These are phyloP conservation scores for Cladophialophora psammophila DNA, from an alignment of 2,329 filamentous ascomycete genomes.

Conservation along the genomic window DNA sequence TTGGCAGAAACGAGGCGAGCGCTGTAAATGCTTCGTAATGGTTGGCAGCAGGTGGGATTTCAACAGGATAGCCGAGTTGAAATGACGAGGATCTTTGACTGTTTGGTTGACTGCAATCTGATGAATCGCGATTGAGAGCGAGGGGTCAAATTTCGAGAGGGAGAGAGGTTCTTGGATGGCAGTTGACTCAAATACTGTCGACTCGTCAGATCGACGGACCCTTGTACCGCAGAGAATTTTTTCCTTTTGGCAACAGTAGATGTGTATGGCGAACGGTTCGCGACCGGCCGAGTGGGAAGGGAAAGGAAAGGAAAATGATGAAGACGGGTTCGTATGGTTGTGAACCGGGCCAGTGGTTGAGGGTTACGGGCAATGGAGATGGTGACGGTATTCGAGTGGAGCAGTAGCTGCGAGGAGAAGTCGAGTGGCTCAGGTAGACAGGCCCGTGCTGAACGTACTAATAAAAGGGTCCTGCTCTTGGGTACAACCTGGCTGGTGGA, in stretches of 20 bases:
- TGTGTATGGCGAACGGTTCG: background rate
- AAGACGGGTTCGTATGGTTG: constrained; percentile 3
- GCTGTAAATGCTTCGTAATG: constrained; percentile 20
- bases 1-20: constrained; percentile 20
- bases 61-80: constrained; percentile 25
- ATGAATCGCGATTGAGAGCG: constrained; percentile 7
- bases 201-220: background rate
- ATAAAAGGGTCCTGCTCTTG: constrained; percentile 11
- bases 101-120: constrained; percentile 3
- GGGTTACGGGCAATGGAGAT: background rate
- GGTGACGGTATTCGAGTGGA: constrained; percentile 20
- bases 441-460: constrained; percentile 16
- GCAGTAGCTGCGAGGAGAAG: constrained; percentile 1
- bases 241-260: background rate
- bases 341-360: constrained; percentile 11
- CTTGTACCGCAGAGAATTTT: background rate
- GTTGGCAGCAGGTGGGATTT: constrained; percentile 17
- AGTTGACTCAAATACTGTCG: background rate
- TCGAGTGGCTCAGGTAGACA: constrained; percentile 12
- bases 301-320: constrained; percentile 12
- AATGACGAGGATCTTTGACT: constrained; percentile 27
- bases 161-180: background rate
- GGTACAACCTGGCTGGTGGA: constrained; percentile 6
- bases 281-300: background rate
- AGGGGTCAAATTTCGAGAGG: constrained; percentile 3